These are phyloP conservation scores for Yarrowia sp. DNA, from an alignment of 805 yeast genomes.

Conservation along the genomic window DNA sequence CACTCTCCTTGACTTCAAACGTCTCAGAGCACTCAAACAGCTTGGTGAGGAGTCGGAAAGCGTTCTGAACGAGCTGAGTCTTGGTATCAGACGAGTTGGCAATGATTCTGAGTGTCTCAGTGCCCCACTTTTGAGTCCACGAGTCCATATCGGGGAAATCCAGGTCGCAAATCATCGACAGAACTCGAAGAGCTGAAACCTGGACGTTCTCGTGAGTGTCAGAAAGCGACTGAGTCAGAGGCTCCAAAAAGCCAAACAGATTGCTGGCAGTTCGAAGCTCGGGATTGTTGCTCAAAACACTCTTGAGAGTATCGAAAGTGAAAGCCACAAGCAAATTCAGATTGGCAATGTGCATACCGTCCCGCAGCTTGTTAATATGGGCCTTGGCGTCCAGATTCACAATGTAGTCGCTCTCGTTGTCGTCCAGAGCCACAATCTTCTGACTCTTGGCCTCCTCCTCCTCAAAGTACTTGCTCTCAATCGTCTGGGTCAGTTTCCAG, in stretches of 20 bases:
- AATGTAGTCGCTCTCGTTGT: constrained; percentile 58
- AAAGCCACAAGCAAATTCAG: constrained; percentile 66
- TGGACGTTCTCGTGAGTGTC: constrained; percentile 78
- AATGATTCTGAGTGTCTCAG: constrained; percentile 47
- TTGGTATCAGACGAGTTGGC: constrained; percentile 75
- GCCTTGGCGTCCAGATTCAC: constrained; percentile 60
- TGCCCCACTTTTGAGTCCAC: constrained; percentile 32
- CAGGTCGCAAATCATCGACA: constrained; percentile 57
- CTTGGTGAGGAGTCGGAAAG: constrained; percentile 68
- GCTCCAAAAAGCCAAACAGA: constrained; percentile 70
- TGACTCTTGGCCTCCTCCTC: constrained; percentile 24
- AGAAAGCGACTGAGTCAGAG: constrained; percentile 56
- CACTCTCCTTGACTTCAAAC: constrained; percentile 61
- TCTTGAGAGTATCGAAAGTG: constrained; percentile 69
- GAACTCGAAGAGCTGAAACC: constrained; percentile 59
- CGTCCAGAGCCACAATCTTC: constrained; percentile 31
- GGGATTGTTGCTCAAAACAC: constrained; percentile 63
- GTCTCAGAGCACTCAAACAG: constrained; percentile 67
- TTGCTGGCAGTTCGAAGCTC: constrained; percentile 56
- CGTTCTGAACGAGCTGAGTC: constrained; percentile 73
- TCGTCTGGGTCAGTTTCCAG: constrained; percentile 44
- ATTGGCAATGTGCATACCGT: constrained; percentile 48
- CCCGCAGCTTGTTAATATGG: not conserved
- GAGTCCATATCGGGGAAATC: constrained; percentile 55
- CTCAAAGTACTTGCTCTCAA: constrained; percentile 34